Conservation (phyloP, 2,329 filamentous ascomycete species). For the Sphaerulina vaccinii region DNA sequence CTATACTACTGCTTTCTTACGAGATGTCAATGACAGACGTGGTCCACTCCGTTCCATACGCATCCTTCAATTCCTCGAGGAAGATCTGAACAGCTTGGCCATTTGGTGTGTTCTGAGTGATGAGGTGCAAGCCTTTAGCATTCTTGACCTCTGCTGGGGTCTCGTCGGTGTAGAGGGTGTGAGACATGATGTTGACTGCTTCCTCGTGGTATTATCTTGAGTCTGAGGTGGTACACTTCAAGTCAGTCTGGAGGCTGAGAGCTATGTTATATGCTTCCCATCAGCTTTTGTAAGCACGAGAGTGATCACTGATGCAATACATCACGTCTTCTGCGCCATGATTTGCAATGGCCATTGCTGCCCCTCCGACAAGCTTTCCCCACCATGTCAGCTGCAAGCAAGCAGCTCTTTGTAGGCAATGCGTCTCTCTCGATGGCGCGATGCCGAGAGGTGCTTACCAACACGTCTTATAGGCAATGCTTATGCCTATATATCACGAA, state of each 20-base stretch:
- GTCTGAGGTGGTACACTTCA: not conserved
- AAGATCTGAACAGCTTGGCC: constrained; percentile 55
- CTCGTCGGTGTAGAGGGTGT: constrained; percentile 45
- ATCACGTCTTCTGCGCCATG: constrained; percentile 13
- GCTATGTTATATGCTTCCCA: not conserved
- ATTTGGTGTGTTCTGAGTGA: constrained; percentile 54
- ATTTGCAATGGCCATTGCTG: constrained; percentile 1
- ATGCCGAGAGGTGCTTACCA: too few relatives aligned
- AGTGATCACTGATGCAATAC: constrained; percentile 9
- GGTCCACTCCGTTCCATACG: constrained; percentile 51
- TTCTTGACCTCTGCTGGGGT: constrained; percentile 49
- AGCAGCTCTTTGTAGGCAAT: too few relatives aligned
- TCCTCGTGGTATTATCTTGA: too few relatives aligned
- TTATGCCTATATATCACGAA: too few relatives aligned
- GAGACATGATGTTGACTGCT: constrained; percentile 35
- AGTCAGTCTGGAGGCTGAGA: not conserved
- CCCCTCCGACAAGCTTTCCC: constrained; percentile 8
- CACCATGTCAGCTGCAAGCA: not conserved
- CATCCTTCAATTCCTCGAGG: constrained; percentile 55
- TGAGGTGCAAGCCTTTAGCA: constrained; percentile 53
- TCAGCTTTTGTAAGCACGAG: constrained; percentile 6
- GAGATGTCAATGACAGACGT: constrained; percentile 51
- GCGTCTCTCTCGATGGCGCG: not conserved
- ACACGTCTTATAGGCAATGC: not conserved
- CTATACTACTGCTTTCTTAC: constrained; percentile 2